These are phyloP conservation scores for Scutellaria galericulata DNA, from an alignment of 257 asterid genomes.

Conservation along the genomic window DNA sequence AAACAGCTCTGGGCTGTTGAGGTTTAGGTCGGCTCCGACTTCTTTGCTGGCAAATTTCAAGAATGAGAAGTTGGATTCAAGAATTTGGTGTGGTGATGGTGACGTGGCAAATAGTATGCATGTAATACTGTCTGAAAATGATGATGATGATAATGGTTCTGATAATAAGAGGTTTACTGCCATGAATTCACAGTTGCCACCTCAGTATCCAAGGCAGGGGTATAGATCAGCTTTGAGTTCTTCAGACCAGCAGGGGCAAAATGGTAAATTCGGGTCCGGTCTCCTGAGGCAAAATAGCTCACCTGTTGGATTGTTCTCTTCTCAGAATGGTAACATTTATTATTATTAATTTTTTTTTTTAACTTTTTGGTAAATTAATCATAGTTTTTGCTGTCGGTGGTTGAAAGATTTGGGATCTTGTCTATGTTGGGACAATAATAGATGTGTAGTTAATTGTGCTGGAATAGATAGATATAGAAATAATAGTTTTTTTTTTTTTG, in stretches of 20 bases:
- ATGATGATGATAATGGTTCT: slow-evolving; percentile 1
- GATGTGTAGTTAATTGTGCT: neutral
- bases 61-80: slow-evolving; percentile 46
- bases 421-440: slow-evolving; percentile 19
- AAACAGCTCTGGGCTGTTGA: slow-evolving; percentile 60
- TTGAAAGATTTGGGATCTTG: slow-evolving; percentile 17
- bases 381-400: slow-evolving; percentile 15
- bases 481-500: neutral
- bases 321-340: slow-evolving; percentile 58
- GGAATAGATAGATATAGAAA: neutral
- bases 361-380: neutral
- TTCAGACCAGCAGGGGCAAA: slow-evolving; percentile 46
- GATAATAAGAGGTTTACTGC: slow-evolving; percentile 32
- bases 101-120: slow-evolving; percentile 22
- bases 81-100: slow-evolving; percentile 36
- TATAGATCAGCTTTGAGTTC: slow-evolving; percentile 36
- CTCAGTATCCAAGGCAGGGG: slow-evolving; percentile 68
- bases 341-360: neutral
- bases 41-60: slow-evolving; percentile 53
- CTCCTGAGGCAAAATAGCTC: slow-evolving; percentile 74
- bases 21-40: slow-evolving; percentile 80
- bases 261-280: slow-evolving; percentile 42
- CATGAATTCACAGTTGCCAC: slow-evolving; percentile 66
- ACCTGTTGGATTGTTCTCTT: slow-evolving; percentile 71
- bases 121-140: slow-evolving; percentile 9